Conservation (phyloP, 768 basidiomycete species). For the Mycena kentingensis region DNA sequence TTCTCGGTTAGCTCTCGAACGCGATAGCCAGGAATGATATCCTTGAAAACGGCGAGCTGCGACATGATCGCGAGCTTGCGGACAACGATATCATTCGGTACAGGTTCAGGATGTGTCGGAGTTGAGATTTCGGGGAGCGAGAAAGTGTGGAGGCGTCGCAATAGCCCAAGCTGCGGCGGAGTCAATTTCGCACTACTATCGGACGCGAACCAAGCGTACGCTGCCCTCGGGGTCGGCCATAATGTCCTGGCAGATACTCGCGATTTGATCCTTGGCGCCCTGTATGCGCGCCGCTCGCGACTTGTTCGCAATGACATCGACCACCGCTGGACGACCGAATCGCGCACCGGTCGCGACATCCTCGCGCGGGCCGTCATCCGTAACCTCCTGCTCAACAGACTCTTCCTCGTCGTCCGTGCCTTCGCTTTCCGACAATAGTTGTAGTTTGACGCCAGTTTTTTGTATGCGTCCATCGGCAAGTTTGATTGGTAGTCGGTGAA, state of each 20-base stretch:
- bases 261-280: conserved; percentile 92
- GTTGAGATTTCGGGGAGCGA: conserved; percentile 76
- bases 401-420: conserved; percentile 33
- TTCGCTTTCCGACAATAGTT: conserved; percentile 23
- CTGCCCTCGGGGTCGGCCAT: conserved; percentile 93
- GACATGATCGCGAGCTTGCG: conserved; percentile 88
- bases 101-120: conserved; percentile 65
- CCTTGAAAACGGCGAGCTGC: conserved; percentile 92
- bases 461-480: conserved; percentile 78
- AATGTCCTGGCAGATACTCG: conserved; percentile 90
- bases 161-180: conserved; percentile 69
- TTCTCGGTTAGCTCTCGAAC: conserved; percentile 88
- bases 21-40: conserved; percentile 93
- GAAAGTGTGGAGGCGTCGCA: conserved; percentile 88
- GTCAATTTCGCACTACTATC: conserved; percentile 5
- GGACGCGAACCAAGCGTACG: conserved; percentile 45
- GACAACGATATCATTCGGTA: conserved; percentile 79
- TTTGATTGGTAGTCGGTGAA: conserved; percentile 82
- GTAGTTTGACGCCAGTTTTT: conserved; percentile 48
- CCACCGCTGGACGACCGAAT: conserved; percentile 82
- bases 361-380: conserved; percentile 46
- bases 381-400: conserved; percentile 37
- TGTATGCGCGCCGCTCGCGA: conserved; percentile 69
- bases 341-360: conserved; percentile 83
- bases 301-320: conserved; percentile 66